phyloP scores from a whole-genome alignment of 345 rosid genomes.

The Durio zibethinus region DNA sequence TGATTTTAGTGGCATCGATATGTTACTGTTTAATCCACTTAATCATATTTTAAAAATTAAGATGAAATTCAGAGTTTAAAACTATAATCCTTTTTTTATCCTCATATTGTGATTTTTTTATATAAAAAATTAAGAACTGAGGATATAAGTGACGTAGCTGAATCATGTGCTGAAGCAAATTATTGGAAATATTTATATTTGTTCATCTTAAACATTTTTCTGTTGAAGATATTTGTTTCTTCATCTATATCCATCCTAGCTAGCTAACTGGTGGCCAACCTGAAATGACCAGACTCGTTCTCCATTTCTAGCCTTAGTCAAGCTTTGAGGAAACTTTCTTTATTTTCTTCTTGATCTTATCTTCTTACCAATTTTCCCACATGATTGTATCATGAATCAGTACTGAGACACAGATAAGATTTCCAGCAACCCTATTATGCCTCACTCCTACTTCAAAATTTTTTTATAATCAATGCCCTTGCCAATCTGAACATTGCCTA shows the following conservation, averaged over 20 bases:
- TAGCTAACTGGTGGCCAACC: background rate
- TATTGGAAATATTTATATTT: too few relatives aligned
- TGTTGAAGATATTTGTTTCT: background rate
- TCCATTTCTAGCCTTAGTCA: background rate
- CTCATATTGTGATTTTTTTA: too few relatives aligned
- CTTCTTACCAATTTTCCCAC: background rate
- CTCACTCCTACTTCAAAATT: background rate
- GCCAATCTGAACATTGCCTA: too few relatives aligned
- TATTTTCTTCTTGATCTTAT: conserved; percentile 13
- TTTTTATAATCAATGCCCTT: background rate
- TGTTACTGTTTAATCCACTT: background rate
- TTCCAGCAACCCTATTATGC: background rate
- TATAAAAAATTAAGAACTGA: too few relatives aligned
- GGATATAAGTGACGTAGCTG: too few relatives aligned
- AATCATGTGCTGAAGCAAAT: too few relatives aligned
- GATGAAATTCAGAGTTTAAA: too few relatives aligned
- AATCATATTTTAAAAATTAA: background rate
- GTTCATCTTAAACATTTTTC: background rate
- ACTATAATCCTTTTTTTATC: too few relatives aligned
- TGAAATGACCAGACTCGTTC: background rate
- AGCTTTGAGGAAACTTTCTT: background rate
- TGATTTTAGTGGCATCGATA: background rate
- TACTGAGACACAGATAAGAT: background rate
- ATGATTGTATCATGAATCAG: background rate
- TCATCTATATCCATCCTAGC: background rate